Conservation (phyloP, 345 rosid species). For the Rubroshorea leprosula region DNA sequence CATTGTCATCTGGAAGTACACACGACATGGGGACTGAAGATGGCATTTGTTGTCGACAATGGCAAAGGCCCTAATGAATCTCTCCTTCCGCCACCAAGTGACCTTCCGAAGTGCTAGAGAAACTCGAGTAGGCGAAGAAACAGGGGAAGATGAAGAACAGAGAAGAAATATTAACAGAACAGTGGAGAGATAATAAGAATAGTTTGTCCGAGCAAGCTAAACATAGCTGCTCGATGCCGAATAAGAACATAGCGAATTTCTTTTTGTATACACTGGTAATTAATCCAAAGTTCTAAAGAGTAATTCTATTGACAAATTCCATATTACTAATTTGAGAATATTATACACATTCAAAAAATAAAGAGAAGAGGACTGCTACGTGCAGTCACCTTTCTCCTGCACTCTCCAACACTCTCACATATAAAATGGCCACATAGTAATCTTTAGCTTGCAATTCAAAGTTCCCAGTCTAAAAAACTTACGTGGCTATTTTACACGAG, state of each 20-base stretch:
- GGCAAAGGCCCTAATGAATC: slow-evolving; percentile 71
- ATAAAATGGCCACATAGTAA: no score
- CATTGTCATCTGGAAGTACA: slow-evolving; percentile 95
- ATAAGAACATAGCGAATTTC: neutral
- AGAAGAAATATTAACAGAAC: no score
- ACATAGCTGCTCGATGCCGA: neutral
- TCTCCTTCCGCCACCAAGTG: slow-evolving; percentile 71
- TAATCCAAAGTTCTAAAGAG: neutral
- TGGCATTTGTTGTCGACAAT: slow-evolving; percentile 88
- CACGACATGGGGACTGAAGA: slow-evolving; percentile 96
- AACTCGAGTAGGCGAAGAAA: neutral
- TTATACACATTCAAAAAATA: no score
- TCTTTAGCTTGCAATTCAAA: no score
- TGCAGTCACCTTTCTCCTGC: no score
- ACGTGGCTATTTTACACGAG: no score
- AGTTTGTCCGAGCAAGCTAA: neutral
- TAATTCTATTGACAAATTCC: no score
- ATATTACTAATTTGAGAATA: no score
- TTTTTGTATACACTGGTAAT: neutral
- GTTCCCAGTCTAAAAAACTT: no score
- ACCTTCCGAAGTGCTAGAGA: slow-evolving; percentile 68
- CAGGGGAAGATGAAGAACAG: neutral
- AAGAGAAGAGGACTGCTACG: no score
- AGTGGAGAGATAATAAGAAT: neutral
- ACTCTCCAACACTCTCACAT: no score